A percentile compares a stretch with the other conserved stretches of the same genome.
Evolutionary conservation across 768 basidiomycete genomes (phyloP).

Genomic region (Macrolepiota dolichaula): DNA sequence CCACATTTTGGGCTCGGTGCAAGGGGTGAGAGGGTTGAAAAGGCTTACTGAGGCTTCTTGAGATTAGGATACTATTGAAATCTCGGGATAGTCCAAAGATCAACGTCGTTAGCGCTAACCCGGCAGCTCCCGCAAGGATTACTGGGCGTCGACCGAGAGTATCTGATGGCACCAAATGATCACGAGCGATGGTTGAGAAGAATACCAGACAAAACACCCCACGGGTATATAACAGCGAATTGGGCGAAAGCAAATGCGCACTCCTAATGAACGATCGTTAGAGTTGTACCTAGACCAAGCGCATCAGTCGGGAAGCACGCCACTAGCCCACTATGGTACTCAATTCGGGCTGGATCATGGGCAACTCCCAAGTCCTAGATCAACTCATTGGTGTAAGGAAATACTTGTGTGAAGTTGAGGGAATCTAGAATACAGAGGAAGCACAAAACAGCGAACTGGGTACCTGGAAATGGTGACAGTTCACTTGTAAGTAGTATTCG

Average conservation of each 20-base stretch:
- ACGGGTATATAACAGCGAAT: slow-evolving; percentile 54
- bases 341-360: slow-evolving; percentile 51
- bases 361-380: slow-evolving; percentile 51
- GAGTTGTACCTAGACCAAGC: background rate
- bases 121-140: slow-evolving; percentile 47
- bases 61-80: slow-evolving; percentile 39
- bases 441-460: slow-evolving; percentile 52
- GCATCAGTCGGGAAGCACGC: slow-evolving; percentile 28
- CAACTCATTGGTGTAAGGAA: slow-evolving; percentile 69
- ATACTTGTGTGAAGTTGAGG: slow-evolving; percentile 59
- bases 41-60: slow-evolving; percentile 45
- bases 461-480: slow-evolving; percentile 16
- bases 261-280: slow-evolving; percentile 37
- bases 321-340: slow-evolving; percentile 65
- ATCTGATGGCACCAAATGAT: slow-evolving; percentile 30
- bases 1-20: background rate
- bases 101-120: slow-evolving; percentile 43
- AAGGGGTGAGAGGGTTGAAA: background rate
- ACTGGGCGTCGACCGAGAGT: slow-evolving; percentile 59
- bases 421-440: slow-evolving; percentile 54
- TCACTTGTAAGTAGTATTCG: background rate
- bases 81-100: slow-evolving; percentile 56
- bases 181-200: background rate
- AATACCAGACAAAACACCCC: slow-evolving; percentile 53
- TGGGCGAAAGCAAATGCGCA: slow-evolving; percentile 58